These are phyloP conservation scores for Talaromyces funiculosus DNA, from an alignment of 2,329 filamentous ascomycete genomes.

Conservation along the genomic window DNA sequence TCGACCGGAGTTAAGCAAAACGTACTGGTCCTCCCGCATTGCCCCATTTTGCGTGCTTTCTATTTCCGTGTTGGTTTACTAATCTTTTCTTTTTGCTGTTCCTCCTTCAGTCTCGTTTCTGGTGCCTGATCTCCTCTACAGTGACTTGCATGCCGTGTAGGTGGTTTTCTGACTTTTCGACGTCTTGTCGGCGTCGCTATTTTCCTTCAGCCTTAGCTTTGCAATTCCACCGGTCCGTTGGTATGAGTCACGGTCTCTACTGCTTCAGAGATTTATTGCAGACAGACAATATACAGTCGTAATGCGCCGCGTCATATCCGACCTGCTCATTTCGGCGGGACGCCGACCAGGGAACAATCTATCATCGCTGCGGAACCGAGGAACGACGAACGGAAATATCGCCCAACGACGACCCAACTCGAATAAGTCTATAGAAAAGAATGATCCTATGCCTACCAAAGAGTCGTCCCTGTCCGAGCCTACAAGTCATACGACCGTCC, in stretches of 20 bases:
- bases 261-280: too few species aligned
- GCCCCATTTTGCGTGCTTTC: background rate
- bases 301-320: slow-evolving; percentile 6
- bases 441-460: slow-evolving; percentile 12
- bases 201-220: background rate
- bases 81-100: background rate
- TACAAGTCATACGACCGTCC: background rate
- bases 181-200: background rate
- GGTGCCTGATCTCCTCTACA: too few species aligned
- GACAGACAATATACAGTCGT: background rate
- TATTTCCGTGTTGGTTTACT: background rate
- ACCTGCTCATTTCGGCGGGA: background rate
- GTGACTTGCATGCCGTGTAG: too few species aligned
- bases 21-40: background rate
- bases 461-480: slow-evolving; percentile 15
- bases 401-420: slow-evolving; percentile 7
- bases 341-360: slow-evolving; percentile 13
- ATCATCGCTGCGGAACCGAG: background rate
- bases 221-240: background rate
- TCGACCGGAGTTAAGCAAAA: background rate
- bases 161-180: background rate
- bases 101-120: background rate
- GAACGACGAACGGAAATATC: background rate
- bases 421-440: background rate
- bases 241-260: background rate